These are phyloP conservation scores for Clavulina sp. DNA, from an alignment of 768 basidiomycete genomes.

Conservation along the genomic window DNA sequence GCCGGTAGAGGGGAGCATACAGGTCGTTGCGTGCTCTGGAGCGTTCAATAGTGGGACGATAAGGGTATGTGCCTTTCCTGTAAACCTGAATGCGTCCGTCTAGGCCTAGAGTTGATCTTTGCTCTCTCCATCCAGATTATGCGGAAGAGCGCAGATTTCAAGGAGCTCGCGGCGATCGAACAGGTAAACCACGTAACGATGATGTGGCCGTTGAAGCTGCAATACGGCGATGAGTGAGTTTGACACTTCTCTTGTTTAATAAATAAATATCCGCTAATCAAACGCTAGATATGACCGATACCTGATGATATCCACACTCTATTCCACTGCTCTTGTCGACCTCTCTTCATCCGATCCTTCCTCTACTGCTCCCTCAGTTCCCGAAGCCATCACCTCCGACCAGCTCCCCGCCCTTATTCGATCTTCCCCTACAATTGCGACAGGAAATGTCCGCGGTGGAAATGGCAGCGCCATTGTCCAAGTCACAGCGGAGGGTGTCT, in stretches of 20 bases:
- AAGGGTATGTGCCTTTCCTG: constrained; percentile 24
- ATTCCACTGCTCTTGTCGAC: constrained; percentile 35
- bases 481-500: constrained; percentile 41
- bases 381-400: constrained; percentile 25
- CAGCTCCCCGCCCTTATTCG: constrained; percentile 28
- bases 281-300: constrained; percentile 20
- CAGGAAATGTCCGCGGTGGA: constrained; percentile 19
- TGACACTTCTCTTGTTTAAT: background rate
- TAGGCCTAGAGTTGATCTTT: background rate
- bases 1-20: constrained; percentile 51
- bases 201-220: constrained; percentile 42
- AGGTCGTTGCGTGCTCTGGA: constrained; percentile 78
- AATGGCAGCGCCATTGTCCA: constrained; percentile 50
- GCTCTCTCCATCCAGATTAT: constrained; percentile 19
- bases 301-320: constrained; percentile 41
- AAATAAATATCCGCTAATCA: constrained; percentile 10
- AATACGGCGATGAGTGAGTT: constrained; percentile 23
- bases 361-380: constrained; percentile 16
- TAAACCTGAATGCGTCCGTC: background rate
- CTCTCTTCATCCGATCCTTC: too few species aligned
- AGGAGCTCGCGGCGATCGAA: constrained; percentile 39
- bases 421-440: constrained; percentile 40
- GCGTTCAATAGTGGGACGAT: constrained; percentile 59
- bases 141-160: constrained; percentile 66
- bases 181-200: constrained; percentile 39